These are phyloP conservation scores for Anethum foeniculum DNA, from an alignment of 140 eudicot genomes.

Conservation along the genomic window DNA sequence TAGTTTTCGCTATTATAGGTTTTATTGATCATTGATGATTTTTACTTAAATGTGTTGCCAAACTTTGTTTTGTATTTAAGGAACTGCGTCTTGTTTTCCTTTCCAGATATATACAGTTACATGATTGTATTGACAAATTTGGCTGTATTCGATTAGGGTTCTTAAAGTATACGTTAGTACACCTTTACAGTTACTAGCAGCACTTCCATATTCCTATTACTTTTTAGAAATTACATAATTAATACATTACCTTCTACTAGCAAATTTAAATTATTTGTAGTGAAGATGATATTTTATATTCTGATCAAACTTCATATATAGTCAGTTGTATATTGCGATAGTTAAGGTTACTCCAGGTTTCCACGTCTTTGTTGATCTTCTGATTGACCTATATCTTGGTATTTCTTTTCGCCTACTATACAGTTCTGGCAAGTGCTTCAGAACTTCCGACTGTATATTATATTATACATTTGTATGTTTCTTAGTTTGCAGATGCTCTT, in stretches of 20 bases:
- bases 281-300: not conserved
- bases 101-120: not conserved
- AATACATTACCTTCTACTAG: not conserved
- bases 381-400: not conserved
- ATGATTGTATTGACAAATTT: not conserved
- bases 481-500: not conserved
- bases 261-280: not conserved
- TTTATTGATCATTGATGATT: conserved; percentile 20
- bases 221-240: not conserved
- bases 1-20: conserved; percentile 28
- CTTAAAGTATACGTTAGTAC: not conserved
- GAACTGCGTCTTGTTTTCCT: not conserved
- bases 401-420: not conserved
- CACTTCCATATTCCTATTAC: not conserved
- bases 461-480: not conserved
- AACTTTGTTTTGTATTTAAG: not conserved
- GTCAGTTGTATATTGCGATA: not conserved
- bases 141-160: not conserved
- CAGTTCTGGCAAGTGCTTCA: not conserved
- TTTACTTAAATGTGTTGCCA: not conserved
- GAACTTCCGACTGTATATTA: not conserved
- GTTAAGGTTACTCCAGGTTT: not conserved
- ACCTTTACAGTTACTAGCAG: not conserved
- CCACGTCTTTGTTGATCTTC: not conserved
- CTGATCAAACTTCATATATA: not conserved